phyloP scores from a whole-genome alignment of 305 asterid genomes.

The Plantago rigida region DNA sequence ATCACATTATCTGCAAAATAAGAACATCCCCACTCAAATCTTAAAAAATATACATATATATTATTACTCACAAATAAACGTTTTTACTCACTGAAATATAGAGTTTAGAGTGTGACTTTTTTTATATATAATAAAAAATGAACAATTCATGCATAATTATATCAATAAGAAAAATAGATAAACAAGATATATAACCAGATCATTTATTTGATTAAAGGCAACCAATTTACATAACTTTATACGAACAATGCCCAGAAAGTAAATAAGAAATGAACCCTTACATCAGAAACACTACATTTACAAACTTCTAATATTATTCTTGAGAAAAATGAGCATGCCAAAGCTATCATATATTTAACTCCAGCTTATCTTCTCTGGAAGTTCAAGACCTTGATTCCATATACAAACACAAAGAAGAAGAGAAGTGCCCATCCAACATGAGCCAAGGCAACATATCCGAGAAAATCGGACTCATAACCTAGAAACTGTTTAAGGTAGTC shows the following conservation, averaged over 20 bases:
- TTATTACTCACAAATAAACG: too few species aligned
- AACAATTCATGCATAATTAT: too few species aligned
- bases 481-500: slow-evolving; percentile 35
- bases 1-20: too few species aligned
- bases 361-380: slow-evolving; percentile 66
- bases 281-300: not conserved
- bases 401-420: slow-evolving; percentile 66
- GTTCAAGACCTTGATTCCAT: slow-evolving; percentile 69
- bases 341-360: not conserved
- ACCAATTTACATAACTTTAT: not conserved
- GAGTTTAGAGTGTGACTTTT: too few species aligned
- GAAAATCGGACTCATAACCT: slow-evolving; percentile 67
- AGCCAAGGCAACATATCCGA: slow-evolving; percentile 55
- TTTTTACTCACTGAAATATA: too few species aligned
- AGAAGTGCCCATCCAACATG: slow-evolving; percentile 71
- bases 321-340: not conserved
- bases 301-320: not conserved
- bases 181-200: not conserved
- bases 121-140: too few species aligned
- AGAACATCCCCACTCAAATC: too few species aligned
- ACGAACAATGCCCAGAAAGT: slow-evolving; percentile 3
- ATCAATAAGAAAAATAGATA: too few species aligned
- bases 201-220: not conserved
- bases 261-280: not conserved
- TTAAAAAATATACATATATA: too few species aligned